A percentile compares a stretch with the other conserved stretches of the same genome.
These are phyloP conservation scores for Corniculantispora saksenae DNA, from an alignment of 2,329 filamentous ascomycete genomes.

Conservation along the genomic window DNA sequence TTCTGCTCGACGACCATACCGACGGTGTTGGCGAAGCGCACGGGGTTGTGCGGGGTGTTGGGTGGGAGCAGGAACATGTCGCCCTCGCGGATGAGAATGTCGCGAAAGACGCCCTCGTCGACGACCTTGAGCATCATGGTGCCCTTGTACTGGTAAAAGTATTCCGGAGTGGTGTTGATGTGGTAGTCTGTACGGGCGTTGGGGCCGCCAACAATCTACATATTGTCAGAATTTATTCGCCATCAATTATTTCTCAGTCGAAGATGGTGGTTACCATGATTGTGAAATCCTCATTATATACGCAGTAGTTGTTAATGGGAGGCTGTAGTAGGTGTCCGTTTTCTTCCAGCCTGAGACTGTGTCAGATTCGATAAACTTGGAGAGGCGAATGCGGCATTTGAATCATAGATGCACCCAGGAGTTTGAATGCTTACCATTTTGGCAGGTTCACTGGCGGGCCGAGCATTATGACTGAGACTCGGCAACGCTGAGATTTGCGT, in stretches of 20 bases:
- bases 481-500: neutral
- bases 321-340: constrained; percentile 92
- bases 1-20: constrained; percentile 89
- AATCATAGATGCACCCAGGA: neutral
- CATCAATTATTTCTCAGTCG: neutral
- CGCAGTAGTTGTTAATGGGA: constrained; percentile 96
- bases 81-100: constrained; percentile 88
- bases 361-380: too few relatives aligned
- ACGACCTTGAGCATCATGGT: constrained; percentile 93
- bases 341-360: constrained; percentile 70
- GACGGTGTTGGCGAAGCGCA: constrained; percentile 91
- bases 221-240: neutral
- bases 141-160: constrained; percentile 96
- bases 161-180: constrained; percentile 94
- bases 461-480: constrained; percentile 41
- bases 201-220: constrained; percentile 85
- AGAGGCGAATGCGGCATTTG: neutral
- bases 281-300: constrained; percentile 81
- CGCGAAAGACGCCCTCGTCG: constrained; percentile 70
- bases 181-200: constrained; percentile 98
- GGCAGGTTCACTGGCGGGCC: constrained; percentile 55
- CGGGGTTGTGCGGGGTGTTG: constrained; percentile 96
- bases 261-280: constrained; percentile 63
- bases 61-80: constrained; percentile 90
- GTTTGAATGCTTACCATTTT: constrained; percentile 51